Conservation (phyloP, 2,329 filamentous ascomycete genomes). For the Arthrobotrys sinensis region DNA sequence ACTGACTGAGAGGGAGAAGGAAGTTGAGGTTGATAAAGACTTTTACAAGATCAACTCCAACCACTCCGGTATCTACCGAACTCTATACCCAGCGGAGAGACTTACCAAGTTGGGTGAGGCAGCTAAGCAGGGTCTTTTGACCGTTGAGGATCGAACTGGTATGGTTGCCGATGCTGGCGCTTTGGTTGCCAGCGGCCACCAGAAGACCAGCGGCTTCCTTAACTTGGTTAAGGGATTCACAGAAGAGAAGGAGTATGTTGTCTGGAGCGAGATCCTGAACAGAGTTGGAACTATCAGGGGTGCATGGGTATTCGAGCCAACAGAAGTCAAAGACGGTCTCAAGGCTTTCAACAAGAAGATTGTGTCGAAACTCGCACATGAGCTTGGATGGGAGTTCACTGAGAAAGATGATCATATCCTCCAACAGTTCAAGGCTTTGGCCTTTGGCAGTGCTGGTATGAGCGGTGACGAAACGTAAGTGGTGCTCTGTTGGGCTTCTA, state of each 20-base stretch:
- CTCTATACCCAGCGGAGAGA: constrained; percentile 85
- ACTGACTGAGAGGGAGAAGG: constrained; percentile 79
- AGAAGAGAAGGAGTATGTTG: constrained; percentile 86
- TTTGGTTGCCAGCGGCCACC: constrained; percentile 89
- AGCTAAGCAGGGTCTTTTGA: constrained; percentile 83
- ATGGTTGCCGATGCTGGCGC: constrained; percentile 96
- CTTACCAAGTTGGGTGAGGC: constrained; percentile 89
- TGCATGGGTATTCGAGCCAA: constrained; percentile 90
- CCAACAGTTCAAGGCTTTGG: constrained; percentile 93
- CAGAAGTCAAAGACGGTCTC: constrained; percentile 79
- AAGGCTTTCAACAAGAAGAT: constrained; percentile 87
- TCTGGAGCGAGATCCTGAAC: constrained; percentile 92
- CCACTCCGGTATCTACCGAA: constrained; percentile 92
- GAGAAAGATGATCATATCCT: constrained; percentile 88
- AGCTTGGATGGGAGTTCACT: constrained; percentile 89
- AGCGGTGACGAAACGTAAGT: constrained; percentile 78
- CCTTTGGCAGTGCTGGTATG: constrained; percentile 87
- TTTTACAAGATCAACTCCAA: constrained; percentile 98
- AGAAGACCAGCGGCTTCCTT: constrained; percentile 90
- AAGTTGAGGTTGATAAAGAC: constrained; percentile 83
- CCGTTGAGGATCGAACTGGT: constrained; percentile 90
- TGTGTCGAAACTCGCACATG: constrained; percentile 83
- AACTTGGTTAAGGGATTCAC: constrained; percentile 88
- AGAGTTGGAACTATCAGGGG: constrained; percentile 83
- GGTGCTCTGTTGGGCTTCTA: not conserved